Conservation (phyloP, 225 moss, liverwort and hornwort species). For the Bryoerythrophyllum caledonicum region DNA sequence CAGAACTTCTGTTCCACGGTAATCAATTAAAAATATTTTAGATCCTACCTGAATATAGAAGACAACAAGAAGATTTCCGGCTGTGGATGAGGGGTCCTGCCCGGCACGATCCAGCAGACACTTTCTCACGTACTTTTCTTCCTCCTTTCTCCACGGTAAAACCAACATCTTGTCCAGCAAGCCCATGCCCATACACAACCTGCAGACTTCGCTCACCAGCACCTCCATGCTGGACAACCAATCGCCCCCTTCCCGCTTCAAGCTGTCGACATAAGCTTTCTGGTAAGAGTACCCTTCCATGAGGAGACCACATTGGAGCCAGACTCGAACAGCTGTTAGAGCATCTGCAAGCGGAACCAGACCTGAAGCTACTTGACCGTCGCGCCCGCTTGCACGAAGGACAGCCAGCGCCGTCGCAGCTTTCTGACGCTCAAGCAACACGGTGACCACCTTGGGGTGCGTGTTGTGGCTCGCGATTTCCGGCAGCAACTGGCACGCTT, state of each 20-base stretch:
- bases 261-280: conserved; percentile 70
- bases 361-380: conserved; percentile 49
- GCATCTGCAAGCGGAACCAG: conserved; percentile 79
- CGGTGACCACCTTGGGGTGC: conserved; percentile 88
- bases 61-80: conserved; percentile 80
- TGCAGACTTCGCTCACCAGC: conserved; percentile 84
- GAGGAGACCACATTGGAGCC: conserved; percentile 81
- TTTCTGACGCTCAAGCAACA: conserved; percentile 57
- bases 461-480: conserved; percentile 78
- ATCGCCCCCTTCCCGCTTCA: conserved; percentile 75
- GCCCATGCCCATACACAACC: conserved; percentile 57
- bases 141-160: conserved; percentile 88
- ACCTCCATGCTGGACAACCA: conserved; percentile 66
- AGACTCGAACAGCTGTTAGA: conserved; percentile 81
- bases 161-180: conserved; percentile 74
- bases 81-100: conserved; percentile 75
- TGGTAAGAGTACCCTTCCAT: conserved; percentile 85
- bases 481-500: conserved; percentile 78
- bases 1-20: no score
- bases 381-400: conserved; percentile 83
- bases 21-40: conserved; percentile 2
- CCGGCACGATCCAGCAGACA: conserved; percentile 76
- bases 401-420: conserved; percentile 51
- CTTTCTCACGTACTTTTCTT: conserved; percentile 81
- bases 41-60: conserved; percentile 77